Evolutionary conservation across 2,329 filamentous ascomycete genomes (phyloP).

Genomic region (Gaeumannomyces sp.): DNA sequence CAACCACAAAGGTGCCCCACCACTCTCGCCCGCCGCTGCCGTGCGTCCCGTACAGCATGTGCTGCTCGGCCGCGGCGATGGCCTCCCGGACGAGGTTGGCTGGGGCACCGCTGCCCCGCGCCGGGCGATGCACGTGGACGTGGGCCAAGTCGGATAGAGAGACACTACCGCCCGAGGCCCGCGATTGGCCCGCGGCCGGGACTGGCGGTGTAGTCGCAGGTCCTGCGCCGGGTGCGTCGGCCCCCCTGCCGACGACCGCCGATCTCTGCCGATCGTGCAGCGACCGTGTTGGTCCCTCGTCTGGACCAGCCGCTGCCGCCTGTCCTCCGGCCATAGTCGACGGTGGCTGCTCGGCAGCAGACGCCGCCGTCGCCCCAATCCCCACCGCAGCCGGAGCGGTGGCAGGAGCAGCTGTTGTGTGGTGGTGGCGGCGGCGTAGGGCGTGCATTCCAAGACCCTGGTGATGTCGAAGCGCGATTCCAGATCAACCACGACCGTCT

Average conservation of each 20-base stretch:
- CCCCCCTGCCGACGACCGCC: no score
- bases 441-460: slow-evolving; percentile 30
- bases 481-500: slow-evolving; percentile 49
- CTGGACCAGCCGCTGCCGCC: not conserved
- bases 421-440: not conserved
- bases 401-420: not conserved
- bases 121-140: slow-evolving; percentile 42
- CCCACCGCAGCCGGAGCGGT: not conserved
- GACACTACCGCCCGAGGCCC: not conserved
- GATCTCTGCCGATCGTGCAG: not conserved
- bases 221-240: not conserved
- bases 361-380: not conserved
- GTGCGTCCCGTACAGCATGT: slow-evolving; percentile 45
- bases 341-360: not conserved
- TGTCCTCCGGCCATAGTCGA: no score
- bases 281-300: not conserved
- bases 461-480: slow-evolving; percentile 50
- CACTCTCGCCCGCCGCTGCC: slow-evolving; percentile 40
- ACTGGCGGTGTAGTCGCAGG: not conserved
- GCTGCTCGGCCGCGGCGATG: slow-evolving; percentile 35
- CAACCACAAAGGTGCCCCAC: slow-evolving; percentile 54
- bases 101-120: slow-evolving; percentile 20
- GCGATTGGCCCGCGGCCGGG: not conserved
- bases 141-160: slow-evolving; percentile 36
- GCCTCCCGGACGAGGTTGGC: slow-evolving; percentile 21